phyloP scores from a whole-genome alignment of 2,329 filamentous ascomycete genomes.

The Chaetomium olivaceum region DNA sequence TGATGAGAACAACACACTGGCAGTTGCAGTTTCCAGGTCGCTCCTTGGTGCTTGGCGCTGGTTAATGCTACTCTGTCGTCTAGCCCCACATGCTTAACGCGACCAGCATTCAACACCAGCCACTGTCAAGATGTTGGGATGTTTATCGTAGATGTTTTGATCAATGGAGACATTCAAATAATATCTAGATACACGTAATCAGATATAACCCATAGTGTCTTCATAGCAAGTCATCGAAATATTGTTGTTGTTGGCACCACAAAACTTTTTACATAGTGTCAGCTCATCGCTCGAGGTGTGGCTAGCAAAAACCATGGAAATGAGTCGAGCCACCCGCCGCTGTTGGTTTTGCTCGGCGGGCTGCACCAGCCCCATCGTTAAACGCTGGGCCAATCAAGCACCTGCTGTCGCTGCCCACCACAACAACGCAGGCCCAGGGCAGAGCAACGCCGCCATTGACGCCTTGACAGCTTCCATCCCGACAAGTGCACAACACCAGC shows the following conservation, averaged over 20 bases:
- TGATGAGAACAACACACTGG: slow-evolving; percentile 1
- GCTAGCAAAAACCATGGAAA: slow-evolving; percentile 16
- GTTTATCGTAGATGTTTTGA: too few relatives aligned
- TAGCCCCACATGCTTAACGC: too few relatives aligned
- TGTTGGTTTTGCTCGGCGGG: slow-evolving; percentile 42
- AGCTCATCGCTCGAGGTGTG: slow-evolving; percentile 14
- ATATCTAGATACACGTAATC: too few relatives aligned
- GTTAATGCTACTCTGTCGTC: too few relatives aligned
- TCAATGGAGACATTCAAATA: too few relatives aligned
- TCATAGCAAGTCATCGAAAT: too few relatives aligned
- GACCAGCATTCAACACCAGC: background rate
- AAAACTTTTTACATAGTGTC: background rate
- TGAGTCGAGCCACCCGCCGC: background rate
- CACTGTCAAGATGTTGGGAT: background rate
- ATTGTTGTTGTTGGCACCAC: background rate
- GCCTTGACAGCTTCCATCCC: slow-evolving; percentile 29
- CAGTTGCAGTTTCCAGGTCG: background rate
- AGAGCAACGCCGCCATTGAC: slow-evolving; percentile 25
- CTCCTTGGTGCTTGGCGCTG: background rate
- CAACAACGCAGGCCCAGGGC: slow-evolving; percentile 43
- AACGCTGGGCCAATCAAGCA: slow-evolving; percentile 41
- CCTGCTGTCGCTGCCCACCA: slow-evolving; percentile 40
- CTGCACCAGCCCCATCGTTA: slow-evolving; percentile 30
- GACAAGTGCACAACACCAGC: slow-evolving; percentile 16
- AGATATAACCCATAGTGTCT: too few relatives aligned